These are phyloP conservation scores for Candida oleophila DNA, from an alignment of 805 yeast species.

Conservation along the genomic window DNA sequence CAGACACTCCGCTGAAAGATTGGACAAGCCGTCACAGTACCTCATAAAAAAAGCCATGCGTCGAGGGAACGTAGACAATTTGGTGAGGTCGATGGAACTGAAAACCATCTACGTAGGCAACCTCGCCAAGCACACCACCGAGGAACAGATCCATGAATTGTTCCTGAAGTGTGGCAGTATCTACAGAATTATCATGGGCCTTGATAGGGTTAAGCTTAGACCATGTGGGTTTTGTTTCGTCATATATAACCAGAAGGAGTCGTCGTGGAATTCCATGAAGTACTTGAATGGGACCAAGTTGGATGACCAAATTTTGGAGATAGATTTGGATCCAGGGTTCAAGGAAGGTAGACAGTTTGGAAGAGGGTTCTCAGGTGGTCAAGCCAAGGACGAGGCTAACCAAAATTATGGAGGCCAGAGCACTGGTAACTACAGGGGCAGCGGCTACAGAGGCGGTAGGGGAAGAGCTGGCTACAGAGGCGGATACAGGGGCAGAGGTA, in stretches of 20 bases:
- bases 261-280: conserved; percentile 80
- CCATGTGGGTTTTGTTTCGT: conserved; percentile 98
- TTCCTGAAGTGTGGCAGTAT: conserved; percentile 81
- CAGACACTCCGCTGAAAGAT: conserved; percentile 61
- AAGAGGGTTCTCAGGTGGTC: conserved; percentile 91
- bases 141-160: conserved; percentile 88
- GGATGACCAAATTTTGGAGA: conserved; percentile 77
- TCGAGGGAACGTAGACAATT: conserved; percentile 52
- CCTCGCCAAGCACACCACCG: conserved; percentile 85
- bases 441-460: conserved; percentile 29
- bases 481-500: conserved; percentile 35
- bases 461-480: conserved; percentile 50
- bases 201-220: conserved; percentile 84
- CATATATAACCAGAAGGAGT: conserved; percentile 63
- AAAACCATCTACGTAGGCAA: conserved; percentile 90
- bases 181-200: conserved; percentile 85
- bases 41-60: conserved; percentile 64
- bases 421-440: conserved; percentile 19
- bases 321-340: conserved; percentile 95
- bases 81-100: conserved; percentile 63
- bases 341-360: conserved; percentile 96
- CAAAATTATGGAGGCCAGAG: conserved; percentile 12
- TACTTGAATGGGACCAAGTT: conserved; percentile 78
- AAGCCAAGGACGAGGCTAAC: conserved; percentile 48
- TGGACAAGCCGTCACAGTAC: conserved; percentile 72